Conservation (phyloP, 768 basidiomycete species). For the Lentinula aciculospora region DNA sequence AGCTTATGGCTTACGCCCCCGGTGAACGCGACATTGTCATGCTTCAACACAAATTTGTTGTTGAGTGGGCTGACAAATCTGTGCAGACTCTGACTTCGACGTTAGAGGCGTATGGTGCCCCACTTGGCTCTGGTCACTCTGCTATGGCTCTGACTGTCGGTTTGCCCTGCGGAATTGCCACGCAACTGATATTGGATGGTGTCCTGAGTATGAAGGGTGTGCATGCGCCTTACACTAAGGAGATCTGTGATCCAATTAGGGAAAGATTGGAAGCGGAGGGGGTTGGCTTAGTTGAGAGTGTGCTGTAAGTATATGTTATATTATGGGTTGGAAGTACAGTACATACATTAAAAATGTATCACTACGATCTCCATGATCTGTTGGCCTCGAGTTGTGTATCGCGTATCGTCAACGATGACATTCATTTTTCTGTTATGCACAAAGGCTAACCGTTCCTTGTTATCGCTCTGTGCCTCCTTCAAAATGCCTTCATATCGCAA, state of each 20-base stretch:
- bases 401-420: no score
- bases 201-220: conserved; percentile 74
- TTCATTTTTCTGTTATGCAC: no score
- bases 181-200: conserved; percentile 88
- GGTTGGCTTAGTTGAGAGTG: conserved; percentile 61
- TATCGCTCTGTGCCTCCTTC: neutral
- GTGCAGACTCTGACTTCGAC: conserved; percentile 83
- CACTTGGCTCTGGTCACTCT: conserved; percentile 55
- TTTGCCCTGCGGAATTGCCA: conserved; percentile 90
- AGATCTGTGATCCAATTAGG: conserved; percentile 74
- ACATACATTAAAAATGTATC: no score
- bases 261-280: conserved; percentile 68
- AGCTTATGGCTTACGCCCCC: conserved; percentile 83
- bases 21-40: conserved; percentile 96
- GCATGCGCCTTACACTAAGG: conserved; percentile 80
- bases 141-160: conserved; percentile 94
- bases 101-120: conserved; percentile 81
- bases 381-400: no score
- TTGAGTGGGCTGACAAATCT: conserved; percentile 82
- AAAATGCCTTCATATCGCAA: neutral
- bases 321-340: no score
- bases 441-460: no score
- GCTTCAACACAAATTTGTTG: conserved; percentile 96
- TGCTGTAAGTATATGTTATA: neutral
- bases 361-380: no score